A percentile compares a stretch with the other conserved stretches of the same genome.
Evolutionary conservation across 2,329 filamentous ascomycete species (phyloP).

Genomic region (Exserohilum turcica): DNA sequence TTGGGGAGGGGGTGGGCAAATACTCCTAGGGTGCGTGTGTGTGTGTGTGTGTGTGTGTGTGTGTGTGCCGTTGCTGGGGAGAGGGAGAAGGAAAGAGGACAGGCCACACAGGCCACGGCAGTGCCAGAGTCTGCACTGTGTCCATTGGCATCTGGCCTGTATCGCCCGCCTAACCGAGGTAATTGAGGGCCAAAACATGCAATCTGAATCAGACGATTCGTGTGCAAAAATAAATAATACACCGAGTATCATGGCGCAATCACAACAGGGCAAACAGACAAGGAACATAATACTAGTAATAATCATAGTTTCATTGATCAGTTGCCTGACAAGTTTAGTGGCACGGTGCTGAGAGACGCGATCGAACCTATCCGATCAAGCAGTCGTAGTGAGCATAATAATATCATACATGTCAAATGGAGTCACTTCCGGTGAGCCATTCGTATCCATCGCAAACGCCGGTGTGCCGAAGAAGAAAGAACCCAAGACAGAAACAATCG

Average conservation of each 20-base stretch:
- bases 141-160: too few relatives aligned
- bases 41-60: too few relatives aligned
- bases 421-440: constrained; percentile 35
- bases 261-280: not conserved
- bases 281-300: constrained; percentile 3
- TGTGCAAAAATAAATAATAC: not conserved
- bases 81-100: too few relatives aligned
- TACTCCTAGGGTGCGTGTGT: too few relatives aligned
- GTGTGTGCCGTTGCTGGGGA: too few relatives aligned
- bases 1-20: too few relatives aligned
- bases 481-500: constrained; percentile 31
- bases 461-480: constrained; percentile 32
- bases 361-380: constrained; percentile 43
- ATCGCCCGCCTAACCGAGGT: too few relatives aligned
- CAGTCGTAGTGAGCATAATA: constrained; percentile 39
- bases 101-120: too few relatives aligned
- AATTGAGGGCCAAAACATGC: too few relatives aligned
- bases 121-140: too few relatives aligned
- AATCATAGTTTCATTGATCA: constrained; percentile 30
- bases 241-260: not conserved
- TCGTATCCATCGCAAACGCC: constrained; percentile 42
- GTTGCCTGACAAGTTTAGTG: constrained; percentile 32
- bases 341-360: constrained; percentile 34
- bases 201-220: too few relatives aligned
- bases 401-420: constrained; percentile 39